A percentile compares a stretch with the other conserved stretches of the same genome.
Evolutionary conservation across 2,329 filamentous ascomycete species (phyloP).

Genomic region (Sphaerulina musiva): DNA sequence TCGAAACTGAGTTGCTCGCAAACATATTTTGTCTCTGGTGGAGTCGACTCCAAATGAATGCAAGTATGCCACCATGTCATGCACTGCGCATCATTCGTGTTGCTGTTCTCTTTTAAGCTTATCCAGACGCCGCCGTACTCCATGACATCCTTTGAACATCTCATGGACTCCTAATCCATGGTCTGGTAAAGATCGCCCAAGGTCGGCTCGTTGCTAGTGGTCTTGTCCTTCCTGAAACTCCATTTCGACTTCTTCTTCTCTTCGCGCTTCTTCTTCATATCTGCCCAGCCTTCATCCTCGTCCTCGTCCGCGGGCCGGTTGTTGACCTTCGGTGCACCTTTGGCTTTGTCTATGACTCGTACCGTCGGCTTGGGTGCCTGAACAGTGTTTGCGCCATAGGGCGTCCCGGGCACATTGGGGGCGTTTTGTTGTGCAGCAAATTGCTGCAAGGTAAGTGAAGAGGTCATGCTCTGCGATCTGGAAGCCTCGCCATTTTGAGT

Average conservation of each 20-base stretch:
- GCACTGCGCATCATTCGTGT: neutral
- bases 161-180: slow-evolving; percentile 22
- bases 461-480: slow-evolving; percentile 39
- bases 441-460: slow-evolving; percentile 27
- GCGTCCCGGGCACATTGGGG: slow-evolving; percentile 18
- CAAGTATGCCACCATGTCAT: neutral
- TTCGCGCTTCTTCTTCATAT: slow-evolving; percentile 31
- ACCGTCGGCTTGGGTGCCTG: slow-evolving; percentile 30
- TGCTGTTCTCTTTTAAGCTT: neutral
- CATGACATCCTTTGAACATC: neutral
- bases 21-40: neutral
- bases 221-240: slow-evolving; percentile 25
- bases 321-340: slow-evolving; percentile 28
- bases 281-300: slow-evolving; percentile 35
- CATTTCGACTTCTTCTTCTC: slow-evolving; percentile 31
- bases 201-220: slow-evolving; percentile 18
- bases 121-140: neutral
- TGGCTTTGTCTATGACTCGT: slow-evolving; percentile 35
- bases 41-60: neutral
- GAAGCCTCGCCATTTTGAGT: slow-evolving; percentile 37
- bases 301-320: slow-evolving; percentile 22
- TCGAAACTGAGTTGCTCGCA: slow-evolving; percentile 1
- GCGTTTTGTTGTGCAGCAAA: slow-evolving; percentile 24
- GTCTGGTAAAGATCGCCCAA: slow-evolving; percentile 28
- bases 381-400: slow-evolving; percentile 15